phyloP scores from a whole-genome alignment of 2,329 filamentous ascomycete genomes.

The Aureobasidium leucospermi region DNA sequence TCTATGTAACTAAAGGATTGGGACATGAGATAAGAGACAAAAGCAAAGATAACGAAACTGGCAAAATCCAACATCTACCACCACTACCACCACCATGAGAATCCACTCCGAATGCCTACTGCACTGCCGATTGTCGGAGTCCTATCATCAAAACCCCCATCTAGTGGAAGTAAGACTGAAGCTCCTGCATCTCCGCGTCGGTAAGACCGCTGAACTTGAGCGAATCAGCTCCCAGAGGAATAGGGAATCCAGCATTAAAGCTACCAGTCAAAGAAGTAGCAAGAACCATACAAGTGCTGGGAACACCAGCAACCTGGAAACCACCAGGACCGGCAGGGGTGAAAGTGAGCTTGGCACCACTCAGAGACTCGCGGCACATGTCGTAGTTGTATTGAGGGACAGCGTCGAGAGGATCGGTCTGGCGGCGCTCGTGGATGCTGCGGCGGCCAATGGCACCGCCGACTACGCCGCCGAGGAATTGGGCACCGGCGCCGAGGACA shows the following conservation, averaged over 20 bases:
- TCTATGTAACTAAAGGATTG: not conserved
- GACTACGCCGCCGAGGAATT: not conserved
- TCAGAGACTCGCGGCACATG: slow-evolving; percentile 9
- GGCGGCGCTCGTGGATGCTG: not conserved
- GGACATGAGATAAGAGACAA: not conserved
- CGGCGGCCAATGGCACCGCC: not conserved
- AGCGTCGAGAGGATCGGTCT: not conserved
- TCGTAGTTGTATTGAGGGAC: slow-evolving; percentile 4
- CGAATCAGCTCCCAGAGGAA: slow-evolving; percentile 14
- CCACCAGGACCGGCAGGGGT: not conserved
- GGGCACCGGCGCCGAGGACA: not conserved
- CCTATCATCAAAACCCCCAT: not conserved
- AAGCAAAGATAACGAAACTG: not conserved
- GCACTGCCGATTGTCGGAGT: not conserved
- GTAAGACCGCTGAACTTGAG: slow-evolving; percentile 14
- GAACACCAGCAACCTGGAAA: slow-evolving; percentile 14
- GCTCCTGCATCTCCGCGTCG: not conserved
- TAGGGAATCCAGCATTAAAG: slow-evolving; percentile 14
- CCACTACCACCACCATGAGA: not conserved
- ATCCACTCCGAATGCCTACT: not conserved
- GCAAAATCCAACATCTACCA: not conserved
- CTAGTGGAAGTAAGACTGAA: slow-evolving; percentile 14
- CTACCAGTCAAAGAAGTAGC: slow-evolving; percentile 15
- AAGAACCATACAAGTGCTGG: slow-evolving; percentile 15
- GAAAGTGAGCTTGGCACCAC: not conserved